phyloP scores from a whole-genome alignment of 805 yeast genomes.

The Cephaloascus fragrans region DNA sequence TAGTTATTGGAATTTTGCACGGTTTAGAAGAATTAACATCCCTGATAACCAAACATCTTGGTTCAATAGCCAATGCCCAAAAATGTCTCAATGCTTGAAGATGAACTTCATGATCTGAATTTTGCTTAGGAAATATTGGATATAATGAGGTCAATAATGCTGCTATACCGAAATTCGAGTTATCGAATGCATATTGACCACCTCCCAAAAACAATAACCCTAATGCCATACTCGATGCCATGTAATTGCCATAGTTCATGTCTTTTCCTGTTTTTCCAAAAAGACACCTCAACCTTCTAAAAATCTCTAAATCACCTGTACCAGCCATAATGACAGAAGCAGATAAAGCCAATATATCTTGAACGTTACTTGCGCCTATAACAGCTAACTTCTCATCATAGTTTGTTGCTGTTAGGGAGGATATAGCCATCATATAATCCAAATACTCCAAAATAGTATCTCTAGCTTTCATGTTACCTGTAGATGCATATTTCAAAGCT shows the following conservation, averaged over 20 bases:
- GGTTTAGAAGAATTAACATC: conserved; percentile 57
- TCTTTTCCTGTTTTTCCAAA: conserved; percentile 46
- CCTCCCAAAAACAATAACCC: conserved; percentile 90
- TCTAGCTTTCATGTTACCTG: conserved; percentile 44
- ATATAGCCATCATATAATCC: conserved; percentile 38
- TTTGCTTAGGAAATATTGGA: conserved; percentile 54
- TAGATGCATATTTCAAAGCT: conserved; percentile 70
- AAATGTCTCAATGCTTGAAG: conserved; percentile 82
- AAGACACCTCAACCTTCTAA: conserved; percentile 61
- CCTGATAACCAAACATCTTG: conserved; percentile 69
- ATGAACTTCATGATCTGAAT: conserved; percentile 45
- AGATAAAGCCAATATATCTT: conserved; percentile 53
- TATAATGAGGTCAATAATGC: conserved; percentile 64
- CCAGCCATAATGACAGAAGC: conserved; percentile 79
- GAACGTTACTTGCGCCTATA: conserved; percentile 42
- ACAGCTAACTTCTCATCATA: conserved; percentile 53
- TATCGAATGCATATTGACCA: conserved; percentile 77
- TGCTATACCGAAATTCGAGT: conserved; percentile 56
- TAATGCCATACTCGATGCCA: conserved; percentile 71
- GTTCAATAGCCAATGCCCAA: conserved; percentile 80
- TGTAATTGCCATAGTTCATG: conserved; percentile 56
- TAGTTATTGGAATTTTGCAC: conserved; percentile 24
- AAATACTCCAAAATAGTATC: conserved; percentile 43
- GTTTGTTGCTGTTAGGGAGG: conserved; percentile 29
- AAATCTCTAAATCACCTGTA: conserved; percentile 73